Evolutionary conservation across 345 rosid species (phyloP), one percentile per base, ranked within the genome.

Genomic region (Citrus glauca): DNA sequence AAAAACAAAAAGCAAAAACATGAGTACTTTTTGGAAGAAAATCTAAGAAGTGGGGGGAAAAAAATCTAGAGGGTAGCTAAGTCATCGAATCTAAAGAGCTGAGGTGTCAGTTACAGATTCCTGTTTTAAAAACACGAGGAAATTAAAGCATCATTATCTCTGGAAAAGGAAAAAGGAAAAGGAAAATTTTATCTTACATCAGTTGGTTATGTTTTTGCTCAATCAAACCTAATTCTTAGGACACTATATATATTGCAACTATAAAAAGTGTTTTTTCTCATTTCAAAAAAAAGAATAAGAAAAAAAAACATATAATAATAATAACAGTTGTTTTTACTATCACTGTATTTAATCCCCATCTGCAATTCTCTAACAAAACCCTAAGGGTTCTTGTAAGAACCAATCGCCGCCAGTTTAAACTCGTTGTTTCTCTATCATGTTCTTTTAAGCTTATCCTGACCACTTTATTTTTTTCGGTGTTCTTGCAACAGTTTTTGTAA

Each of bases 381-480:
- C 98, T 91, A 93, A 88, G 94, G 97, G 88, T 91, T 93, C 93
- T 91, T 94, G 87, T 79, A 88, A 83, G 85, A 87, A 83, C 83
- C 82, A 82, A 82, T 88, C 90, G 96, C 97, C 97, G 94, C 93
- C 94, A 83, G 87, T 84, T 84, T 88, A 81, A 88, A 90, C 89
- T 56, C 57, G 73, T 83, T 71, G 65, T 30, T 71, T 6, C 71
- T 77, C 69, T 11, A 33, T 70, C 64, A 53, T 60, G 30, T 67
- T 27, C 53, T 56, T 79, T 66, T 82, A 9, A 64, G 59, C 78
- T 77, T 22, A 73, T 69, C 71, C 32, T 66, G 57, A 74, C 75
- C 32, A 50, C 68, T 71, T 27, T 40, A 20, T 42, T 37, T 38
- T 48, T 40, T 40, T 50, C 13, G 32, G 77, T 81, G 68, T 71